Percentiles rank a stretch among this genome's conserved stretches.
These are phyloP conservation scores for Clarireedia paspali DNA, from an alignment of 2,329 filamentous ascomycete genomes.

Conservation along the genomic window DNA sequence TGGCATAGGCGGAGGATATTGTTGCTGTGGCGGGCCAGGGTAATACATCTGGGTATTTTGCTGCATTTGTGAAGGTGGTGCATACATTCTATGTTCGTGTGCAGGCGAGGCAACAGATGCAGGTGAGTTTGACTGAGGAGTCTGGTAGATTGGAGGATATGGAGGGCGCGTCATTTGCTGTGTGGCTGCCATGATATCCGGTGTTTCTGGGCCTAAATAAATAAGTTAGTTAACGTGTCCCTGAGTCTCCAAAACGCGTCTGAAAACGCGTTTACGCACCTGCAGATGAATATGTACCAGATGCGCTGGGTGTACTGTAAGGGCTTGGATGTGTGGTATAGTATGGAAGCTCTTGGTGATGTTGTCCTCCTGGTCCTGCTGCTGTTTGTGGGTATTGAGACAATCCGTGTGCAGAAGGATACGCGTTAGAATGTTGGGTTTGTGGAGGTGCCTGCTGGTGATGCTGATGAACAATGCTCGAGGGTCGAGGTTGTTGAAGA, in stretches of 20 bases:
- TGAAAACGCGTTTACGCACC: conserved; percentile 43
- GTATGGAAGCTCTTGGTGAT: conserved; percentile 62
- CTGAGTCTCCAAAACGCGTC: conserved; percentile 12
- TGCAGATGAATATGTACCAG: conserved; percentile 79
- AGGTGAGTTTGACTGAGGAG: conserved; percentile 89
- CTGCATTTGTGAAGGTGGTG: conserved; percentile 69
- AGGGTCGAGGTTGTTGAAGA: conserved; percentile 59
- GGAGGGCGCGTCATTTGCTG: conserved; percentile 63
- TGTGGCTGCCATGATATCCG: conserved; percentile 60
- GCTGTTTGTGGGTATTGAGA: conserved; percentile 61
- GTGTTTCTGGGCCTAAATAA: conserved; percentile 40
- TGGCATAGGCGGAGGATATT: conserved; percentile 57
- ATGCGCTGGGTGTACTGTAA: conserved; percentile 75
- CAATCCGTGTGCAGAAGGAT: conserved; percentile 60
- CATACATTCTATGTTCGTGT: conserved; percentile 85
- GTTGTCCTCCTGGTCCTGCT: conserved; percentile 53
- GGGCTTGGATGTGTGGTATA: conserved; percentile 75
- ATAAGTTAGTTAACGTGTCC: conserved; percentile 11
- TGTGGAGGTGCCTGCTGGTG: conserved; percentile 57
- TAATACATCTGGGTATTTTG: conserved; percentile 76
- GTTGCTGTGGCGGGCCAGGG: conserved; percentile 42
- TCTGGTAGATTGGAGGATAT: conserved; percentile 85
- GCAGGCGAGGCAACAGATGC: conserved; percentile 87
- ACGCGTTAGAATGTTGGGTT: conserved; percentile 55
- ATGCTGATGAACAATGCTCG: conserved; percentile 63